Base-by-base conservation (phyloP, 441 rosid species). In the Pelargonium australe region DNA sequence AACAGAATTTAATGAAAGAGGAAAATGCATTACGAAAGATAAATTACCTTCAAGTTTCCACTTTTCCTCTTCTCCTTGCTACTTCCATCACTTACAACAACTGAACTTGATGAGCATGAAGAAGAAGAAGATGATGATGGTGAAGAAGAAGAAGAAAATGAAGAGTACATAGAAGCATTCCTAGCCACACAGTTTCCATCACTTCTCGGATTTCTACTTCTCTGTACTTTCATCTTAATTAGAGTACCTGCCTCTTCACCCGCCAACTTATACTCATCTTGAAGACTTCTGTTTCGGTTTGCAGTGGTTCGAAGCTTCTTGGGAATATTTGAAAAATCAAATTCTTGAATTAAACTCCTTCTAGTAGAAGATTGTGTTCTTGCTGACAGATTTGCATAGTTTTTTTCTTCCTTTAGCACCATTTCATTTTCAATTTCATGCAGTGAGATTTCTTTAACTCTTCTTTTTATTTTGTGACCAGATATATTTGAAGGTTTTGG, bases 151-250 rank as follows among this genome's bases (percentile, higher is more conserved):
- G 37, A 31, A 31, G 37, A 31, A 31, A 4, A 31, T 3, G 37
- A 31, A 31, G 37, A 25, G 1, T 25, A 25, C 28, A 25, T 25
- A 25, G 28, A 25, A 25, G 28, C 28, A 25, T 25, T 25, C 28
- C 28, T 25, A 25, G 28, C 1, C 28, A 25, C 28, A 25, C 28
- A 25, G 28, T 25, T 25, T 25, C 28, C 28, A 25, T 25, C 28
- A 25, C 28, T 25, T 25, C 28, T 25, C 28, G 28, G 28, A 25
- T 25, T 25, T 25, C 28, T 25, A 25, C 28, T 71, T 37, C 60
- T 68, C 58, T 68, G 73, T 34, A 68, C 73, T 77, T 44, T 73
- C 40, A 81, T 71, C 12, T 66, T 81, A 12, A 72, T 61, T 20
- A 73, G 7, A 71, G 51, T 72, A 47, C 69, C 1, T 64, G 57